phyloP scores from a whole-genome alignment of 345 rosid genomes.

The Gossypium mustelinum region DNA sequence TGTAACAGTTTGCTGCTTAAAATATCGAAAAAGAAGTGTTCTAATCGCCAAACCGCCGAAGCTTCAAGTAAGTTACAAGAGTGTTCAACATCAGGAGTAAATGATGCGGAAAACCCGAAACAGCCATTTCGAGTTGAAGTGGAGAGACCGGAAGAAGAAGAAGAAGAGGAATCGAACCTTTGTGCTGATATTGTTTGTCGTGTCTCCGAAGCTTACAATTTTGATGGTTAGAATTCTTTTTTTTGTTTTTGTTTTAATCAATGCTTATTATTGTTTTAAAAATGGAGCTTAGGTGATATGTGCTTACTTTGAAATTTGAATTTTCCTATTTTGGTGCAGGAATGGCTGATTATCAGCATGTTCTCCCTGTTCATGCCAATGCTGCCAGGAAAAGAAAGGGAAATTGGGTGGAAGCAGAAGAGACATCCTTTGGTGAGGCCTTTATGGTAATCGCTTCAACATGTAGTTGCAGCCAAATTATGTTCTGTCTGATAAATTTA shows the following conservation, averaged over 20 bases:
- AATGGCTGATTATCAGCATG: constrained; percentile 96
- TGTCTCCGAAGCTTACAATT: constrained; percentile 64
- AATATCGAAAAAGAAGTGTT: constrained; percentile 42
- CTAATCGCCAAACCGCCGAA: constrained; percentile 23
- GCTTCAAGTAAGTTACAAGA: constrained; percentile 1
- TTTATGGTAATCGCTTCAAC: constrained; percentile 3
- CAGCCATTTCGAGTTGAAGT: constrained; percentile 21
- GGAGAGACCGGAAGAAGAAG: constrained; percentile 25
- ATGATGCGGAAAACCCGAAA: constrained; percentile 6
- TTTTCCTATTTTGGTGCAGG: constrained; percentile 37
- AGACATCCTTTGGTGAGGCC: constrained; percentile 44
- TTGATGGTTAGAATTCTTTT: constrained; percentile 50
- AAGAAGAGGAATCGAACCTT: constrained; percentile 23
- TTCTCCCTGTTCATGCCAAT: constrained; percentile 77
- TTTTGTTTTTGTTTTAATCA: not conserved
- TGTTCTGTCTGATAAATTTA: not conserved
- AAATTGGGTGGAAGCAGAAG: constrained; percentile 53
- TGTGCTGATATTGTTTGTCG: constrained; percentile 69
- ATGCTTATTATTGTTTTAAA: constrained; percentile 3
- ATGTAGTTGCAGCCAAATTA: not conserved
- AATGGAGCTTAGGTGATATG: not conserved
- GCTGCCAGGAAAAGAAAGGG: constrained; percentile 61
- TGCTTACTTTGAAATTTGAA: not conserved
- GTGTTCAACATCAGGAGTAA: constrained; percentile 16
- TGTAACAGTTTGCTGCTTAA: constrained; percentile 53